A percentile compares a stretch with the other conserved stretches of the same genome.
phyloP scores from a whole-genome alignment of 2,329 filamentous ascomycete species.

The Alternaria arbusti region DNA sequence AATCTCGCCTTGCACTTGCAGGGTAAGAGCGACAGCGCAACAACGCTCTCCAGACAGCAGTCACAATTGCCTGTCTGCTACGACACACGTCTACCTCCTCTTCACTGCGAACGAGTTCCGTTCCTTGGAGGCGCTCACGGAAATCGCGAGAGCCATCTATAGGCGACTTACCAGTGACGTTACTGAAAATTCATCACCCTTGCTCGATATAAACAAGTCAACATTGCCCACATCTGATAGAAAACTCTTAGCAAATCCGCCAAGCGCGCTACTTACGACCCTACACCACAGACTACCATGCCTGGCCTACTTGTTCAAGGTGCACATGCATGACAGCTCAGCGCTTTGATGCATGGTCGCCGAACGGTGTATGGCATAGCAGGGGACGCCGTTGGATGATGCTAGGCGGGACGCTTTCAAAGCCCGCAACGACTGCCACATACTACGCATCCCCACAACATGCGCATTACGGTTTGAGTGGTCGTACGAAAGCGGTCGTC shows the following conservation, averaged over 20 bases:
- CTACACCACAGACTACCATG: background rate
- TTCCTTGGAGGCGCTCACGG: background rate
- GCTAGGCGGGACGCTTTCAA: background rate
- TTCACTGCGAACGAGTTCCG: background rate
- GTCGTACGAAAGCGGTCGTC: background rate
- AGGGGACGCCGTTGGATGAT: background rate
- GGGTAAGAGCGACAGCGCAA: background rate
- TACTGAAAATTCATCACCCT: background rate
- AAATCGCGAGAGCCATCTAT: accelerated
- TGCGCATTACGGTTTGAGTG: background rate
- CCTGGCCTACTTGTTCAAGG: background rate
- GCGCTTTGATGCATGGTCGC: background rate
- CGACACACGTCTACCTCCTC: background rate
- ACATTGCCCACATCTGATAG: background rate
- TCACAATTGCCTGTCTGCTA: accelerated
- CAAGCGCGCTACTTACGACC: background rate
- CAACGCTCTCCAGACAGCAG: background rate
- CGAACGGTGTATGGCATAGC: background rate
- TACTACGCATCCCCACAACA: background rate
- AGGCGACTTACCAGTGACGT: background rate
- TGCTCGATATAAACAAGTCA: background rate
- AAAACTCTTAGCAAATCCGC: background rate
- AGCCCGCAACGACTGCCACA: background rate
- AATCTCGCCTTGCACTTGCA: background rate
- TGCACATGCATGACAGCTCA: background rate